These are phyloP conservation scores for Exophiala bonariae DNA, from an alignment of 2,329 filamentous ascomycete genomes.

Conservation along the genomic window DNA sequence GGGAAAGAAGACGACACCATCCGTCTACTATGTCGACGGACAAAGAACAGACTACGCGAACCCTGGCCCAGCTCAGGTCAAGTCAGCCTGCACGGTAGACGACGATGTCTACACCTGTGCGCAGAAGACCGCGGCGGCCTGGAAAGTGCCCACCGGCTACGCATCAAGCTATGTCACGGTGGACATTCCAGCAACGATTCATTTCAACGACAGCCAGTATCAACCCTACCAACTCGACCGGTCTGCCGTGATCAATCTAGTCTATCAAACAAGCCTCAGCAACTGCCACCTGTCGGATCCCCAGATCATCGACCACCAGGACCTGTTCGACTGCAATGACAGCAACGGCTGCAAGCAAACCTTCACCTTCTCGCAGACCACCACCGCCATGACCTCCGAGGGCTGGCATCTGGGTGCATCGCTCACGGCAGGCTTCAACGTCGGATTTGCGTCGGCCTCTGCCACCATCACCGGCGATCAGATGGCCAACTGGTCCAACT, in stretches of 20 bases:
- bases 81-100: background rate
- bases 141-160: background rate
- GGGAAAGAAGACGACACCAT: background rate
- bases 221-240: background rate
- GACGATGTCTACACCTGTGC: conserved; percentile 1
- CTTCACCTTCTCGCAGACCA: background rate
- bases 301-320: background rate
- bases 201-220: background rate
- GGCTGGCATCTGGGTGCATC: background rate
- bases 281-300: conserved; percentile 1
- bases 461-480: background rate
- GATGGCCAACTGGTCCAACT: conserved; percentile 1
- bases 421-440: background rate
- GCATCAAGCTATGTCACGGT: background rate
- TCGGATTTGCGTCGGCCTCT: background rate
- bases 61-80: background rate
- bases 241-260: background rate
- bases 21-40: background rate
- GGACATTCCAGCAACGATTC: background rate
- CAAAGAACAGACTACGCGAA: background rate
- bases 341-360: background rate
- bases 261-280: background rate
- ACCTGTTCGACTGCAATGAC: background rate
- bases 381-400: conserved; percentile 1
- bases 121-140: background rate